These are phyloP conservation scores for Apophysomyces sp. DNA, from an alignment of 371 early-diverging fungal genomes.

Conservation along the genomic window DNA sequence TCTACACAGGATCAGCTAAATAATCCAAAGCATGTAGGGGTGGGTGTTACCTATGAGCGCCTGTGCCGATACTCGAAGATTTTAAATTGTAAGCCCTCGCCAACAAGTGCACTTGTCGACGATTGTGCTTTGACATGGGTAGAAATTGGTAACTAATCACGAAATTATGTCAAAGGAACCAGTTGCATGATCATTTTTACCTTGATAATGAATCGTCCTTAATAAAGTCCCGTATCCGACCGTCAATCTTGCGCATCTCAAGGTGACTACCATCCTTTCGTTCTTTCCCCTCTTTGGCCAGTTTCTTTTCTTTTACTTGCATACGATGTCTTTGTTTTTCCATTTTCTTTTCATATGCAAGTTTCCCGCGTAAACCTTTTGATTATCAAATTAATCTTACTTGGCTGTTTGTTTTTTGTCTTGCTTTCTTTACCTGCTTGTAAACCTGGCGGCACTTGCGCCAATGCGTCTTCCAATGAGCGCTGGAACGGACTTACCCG, in stretches of 20 bases:
- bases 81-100: slow-evolving; percentile 51
- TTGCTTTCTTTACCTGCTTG: slow-evolving; percentile 26
- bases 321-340: slow-evolving; percentile 2
- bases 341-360: neutral
- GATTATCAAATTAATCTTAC: slow-evolving; percentile 10
- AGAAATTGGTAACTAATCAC: slow-evolving; percentile 38
- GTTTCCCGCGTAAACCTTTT: neutral
- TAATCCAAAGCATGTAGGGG: too few relatives aligned
- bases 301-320: slow-evolving; percentile 8
- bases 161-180: neutral
- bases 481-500: slow-evolving; percentile 3
- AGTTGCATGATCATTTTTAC: slow-evolving; percentile 6
- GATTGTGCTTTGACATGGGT: slow-evolving; percentile 52
- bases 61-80: slow-evolving; percentile 51
- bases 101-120: slow-evolving; percentile 54
- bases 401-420: slow-evolving; percentile 15
- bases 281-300: slow-evolving; percentile 9
- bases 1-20: slow-evolving; percentile 26
- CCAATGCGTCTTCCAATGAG: slow-evolving; percentile 8
- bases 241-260: slow-evolving; percentile 22
- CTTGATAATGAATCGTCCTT: slow-evolving; percentile 32
- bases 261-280: slow-evolving; percentile 4
- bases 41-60: slow-evolving; percentile 28
- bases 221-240: slow-evolving; percentile 41
- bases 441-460: slow-evolving; percentile 20